Base-by-base conservation (phyloP, 1,284 basidiomycete genomes). In the Sparassis latifolia region DNA sequence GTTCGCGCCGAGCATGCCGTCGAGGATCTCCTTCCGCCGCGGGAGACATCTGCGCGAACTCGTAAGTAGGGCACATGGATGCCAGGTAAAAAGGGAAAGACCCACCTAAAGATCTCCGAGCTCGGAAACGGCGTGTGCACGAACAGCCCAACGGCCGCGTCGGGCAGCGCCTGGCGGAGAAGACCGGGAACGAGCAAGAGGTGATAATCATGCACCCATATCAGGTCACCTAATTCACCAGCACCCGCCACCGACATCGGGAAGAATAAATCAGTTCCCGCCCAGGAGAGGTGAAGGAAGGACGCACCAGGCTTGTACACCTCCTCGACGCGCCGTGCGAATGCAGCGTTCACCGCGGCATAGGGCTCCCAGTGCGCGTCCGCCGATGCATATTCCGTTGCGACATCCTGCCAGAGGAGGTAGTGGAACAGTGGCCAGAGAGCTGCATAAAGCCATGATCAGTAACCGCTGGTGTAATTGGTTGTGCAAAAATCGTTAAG, bases 351-450 rank as follows among this genome's bases (percentile, higher is more conserved):
- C 50, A 90, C 92, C 49, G 83, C 76, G 58, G 85, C 79, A 70
- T 97, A 97, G 41, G 86, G 82, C 12, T 85, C 79, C 77, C 94
- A 99, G 61, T 92, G 80, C 4, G 81, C 75, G 63, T 98, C 95
- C n/a, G 84, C 84, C 10, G 84, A 84, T 5, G 86, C 82, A 55
- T 84, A 84, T 63, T 89, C 87, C 32, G 83, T 84, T 1, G 86
- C 84, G 50, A 90, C 92, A 65, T 97, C 95, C 68, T 97, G 92
- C 94, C 94, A 97, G 50, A 97, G 85, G 52, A 99, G 80, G 67
- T 99, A 99, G 73, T 99, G 97, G 80, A 99, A 97, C 31, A 98
- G 75, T 0, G 96, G 97, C 96, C 96, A 99, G 47, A 99, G 82
- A 37, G 88, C 90, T 92, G 60, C 20, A 20, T 20, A 20, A 20